Evolutionary conservation across 202 grass and related monocot genomes (phyloP), one percentile per base, ranked within the genome.

Genomic region (Elaeis oleifera): DNA sequence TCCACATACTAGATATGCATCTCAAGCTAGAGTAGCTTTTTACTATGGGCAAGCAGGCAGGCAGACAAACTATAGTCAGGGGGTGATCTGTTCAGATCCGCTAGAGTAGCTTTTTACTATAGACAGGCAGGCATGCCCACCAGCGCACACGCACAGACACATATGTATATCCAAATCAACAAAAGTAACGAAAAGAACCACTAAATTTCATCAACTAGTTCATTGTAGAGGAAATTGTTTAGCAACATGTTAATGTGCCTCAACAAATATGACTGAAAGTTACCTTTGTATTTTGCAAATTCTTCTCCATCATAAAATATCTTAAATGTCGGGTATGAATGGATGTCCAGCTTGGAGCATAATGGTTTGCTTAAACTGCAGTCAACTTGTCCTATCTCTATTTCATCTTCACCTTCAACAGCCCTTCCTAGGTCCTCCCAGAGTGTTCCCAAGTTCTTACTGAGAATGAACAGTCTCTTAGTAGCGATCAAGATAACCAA

Each of bases 261-360:
- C 8, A 13, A 44, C 36, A 63, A 55, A 23, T 55, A 26, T 63
- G 61, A 18, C 17, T 22, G 25, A 23, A 50, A 24, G 50, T 27
- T 84, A 92, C 94, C 88, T 89, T 97, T 97, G 74, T 86, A 92
- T 74, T 92, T 97, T 25, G 82, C 88, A 78, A 86, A 70, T 65
- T 89, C 94, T 80, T 97, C 80, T 0, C 88, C 88, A 31, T 89
- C 88, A 65, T 92, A 92, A 66, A 97, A 97, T 26, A 86, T 74
- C 51, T 97, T 97, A 60, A 97, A 97, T 51, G 82, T 92, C 14
- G 94, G 94, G 69, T 97, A 92, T 16, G 94, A 92, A 74, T 92
- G 94, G 20, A 92, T 92, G 62, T 86, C 79, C 29, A 81, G 85
- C 75, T 97, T 92, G 14, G 94, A 75, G 72, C 94, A 97, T 59